Percentiles rank a stretch among this genome's conserved stretches.
Evolutionary conservation across 495 filamentous ascomycete species (phyloP).

Genomic region (Podospora anserina): DNA sequence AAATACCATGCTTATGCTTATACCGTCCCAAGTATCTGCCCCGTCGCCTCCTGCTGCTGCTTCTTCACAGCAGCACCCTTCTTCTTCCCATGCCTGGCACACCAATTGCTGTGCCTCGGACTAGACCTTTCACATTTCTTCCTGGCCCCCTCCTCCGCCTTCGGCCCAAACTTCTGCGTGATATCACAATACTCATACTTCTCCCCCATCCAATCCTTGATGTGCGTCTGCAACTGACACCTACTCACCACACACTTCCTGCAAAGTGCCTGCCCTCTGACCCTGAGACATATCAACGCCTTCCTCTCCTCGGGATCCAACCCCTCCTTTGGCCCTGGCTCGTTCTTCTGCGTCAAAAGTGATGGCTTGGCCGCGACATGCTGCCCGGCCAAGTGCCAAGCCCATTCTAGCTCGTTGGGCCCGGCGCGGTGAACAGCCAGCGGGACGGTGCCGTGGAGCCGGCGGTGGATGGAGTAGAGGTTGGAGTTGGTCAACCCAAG

Average conservation of each 20-base stretch:
- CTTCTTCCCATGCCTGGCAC: constrained; percentile 43
- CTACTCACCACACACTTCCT: constrained; percentile 51
- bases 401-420: constrained; percentile 55
- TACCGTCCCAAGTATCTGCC: background rate
- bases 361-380: constrained; percentile 27
- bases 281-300: constrained; percentile 37
- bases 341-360: background rate
- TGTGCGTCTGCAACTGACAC: constrained; percentile 54
- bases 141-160: constrained; percentile 36
- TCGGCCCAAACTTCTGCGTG: constrained; percentile 48
- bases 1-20: background rate
- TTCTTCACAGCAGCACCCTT: constrained; percentile 29
- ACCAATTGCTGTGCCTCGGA: constrained; percentile 46
- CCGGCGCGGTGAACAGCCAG: constrained; percentile 48
- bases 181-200: constrained; percentile 50
- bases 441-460: constrained; percentile 48
- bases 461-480: constrained; percentile 51
- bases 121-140: constrained; percentile 48
- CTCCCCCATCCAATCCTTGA: constrained; percentile 51
- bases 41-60: background rate
- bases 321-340: background rate
- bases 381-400: constrained; percentile 47
- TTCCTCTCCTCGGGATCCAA: constrained; percentile 29
- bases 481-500: constrained; percentile 51
- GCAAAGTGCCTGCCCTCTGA: constrained; percentile 48